Evolutionary conservation across 257 asterid genomes (phyloP).

Genomic region (Avicennia marina): DNA sequence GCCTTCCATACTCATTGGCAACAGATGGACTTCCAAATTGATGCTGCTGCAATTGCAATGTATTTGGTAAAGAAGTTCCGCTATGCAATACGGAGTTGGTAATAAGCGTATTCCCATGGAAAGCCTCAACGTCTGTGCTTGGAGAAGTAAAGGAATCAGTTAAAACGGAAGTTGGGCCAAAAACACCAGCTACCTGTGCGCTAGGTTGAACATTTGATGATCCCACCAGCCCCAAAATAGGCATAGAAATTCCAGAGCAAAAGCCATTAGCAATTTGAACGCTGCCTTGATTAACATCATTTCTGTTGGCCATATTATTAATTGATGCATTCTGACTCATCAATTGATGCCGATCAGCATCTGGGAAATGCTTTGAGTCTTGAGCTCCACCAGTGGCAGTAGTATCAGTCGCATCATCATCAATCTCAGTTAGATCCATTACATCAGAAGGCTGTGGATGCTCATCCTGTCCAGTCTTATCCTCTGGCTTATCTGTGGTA

Average conservation of each 20-base stretch:
- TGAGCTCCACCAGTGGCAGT: slow-evolving; percentile 22
- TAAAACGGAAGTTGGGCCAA: slow-evolving; percentile 22
- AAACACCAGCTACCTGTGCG: slow-evolving; percentile 23
- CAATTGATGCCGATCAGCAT: slow-evolving; percentile 17
- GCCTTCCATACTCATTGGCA: slow-evolving; percentile 43
- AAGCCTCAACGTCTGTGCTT: slow-evolving; percentile 24
- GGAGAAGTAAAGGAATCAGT: slow-evolving; percentile 24
- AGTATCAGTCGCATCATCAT: slow-evolving; percentile 41
- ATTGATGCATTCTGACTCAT: slow-evolving; percentile 13
- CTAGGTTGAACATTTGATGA: slow-evolving; percentile 24
- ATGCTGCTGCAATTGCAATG: slow-evolving; percentile 36
- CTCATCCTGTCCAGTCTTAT: slow-evolving; percentile 29
- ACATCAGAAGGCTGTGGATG: slow-evolving; percentile 31
- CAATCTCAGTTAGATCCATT: slow-evolving; percentile 59
- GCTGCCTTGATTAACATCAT: slow-evolving; percentile 26
- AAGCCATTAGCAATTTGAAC: slow-evolving; percentile 27
- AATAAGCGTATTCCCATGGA: slow-evolving; percentile 24
- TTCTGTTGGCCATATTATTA: slow-evolving; percentile 7
- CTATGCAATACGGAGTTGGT: slow-evolving; percentile 28
- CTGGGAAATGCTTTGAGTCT: slow-evolving; percentile 35
- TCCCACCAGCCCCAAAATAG: slow-evolving; percentile 35
- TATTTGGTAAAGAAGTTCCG: slow-evolving; percentile 29
- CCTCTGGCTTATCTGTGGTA: slow-evolving; percentile 29
- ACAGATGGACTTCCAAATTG: slow-evolving; percentile 34
- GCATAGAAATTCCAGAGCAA: slow-evolving; percentile 48